phyloP scores from a whole-genome alignment of 2,329 filamentous ascomycete species.

The Clonostachys chloroleuca region DNA sequence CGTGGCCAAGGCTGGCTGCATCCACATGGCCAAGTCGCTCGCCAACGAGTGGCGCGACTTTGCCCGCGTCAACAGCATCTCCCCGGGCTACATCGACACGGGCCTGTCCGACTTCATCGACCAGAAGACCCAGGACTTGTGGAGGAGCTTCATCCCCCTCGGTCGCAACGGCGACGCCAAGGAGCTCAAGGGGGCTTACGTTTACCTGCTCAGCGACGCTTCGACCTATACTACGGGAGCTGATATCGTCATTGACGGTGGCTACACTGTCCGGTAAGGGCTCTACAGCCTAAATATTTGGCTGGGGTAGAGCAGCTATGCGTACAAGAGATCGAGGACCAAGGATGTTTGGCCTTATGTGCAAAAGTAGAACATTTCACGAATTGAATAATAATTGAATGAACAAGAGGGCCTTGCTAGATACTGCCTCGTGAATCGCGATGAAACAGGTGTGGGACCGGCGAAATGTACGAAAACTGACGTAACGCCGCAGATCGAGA shows the following conservation, averaged over 20 bases:
- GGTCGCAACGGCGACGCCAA: conserved; percentile 57
- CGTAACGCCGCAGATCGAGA: too few species aligned
- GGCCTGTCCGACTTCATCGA: conserved; percentile 58
- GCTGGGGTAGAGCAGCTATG: too few species aligned
- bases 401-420: too few species aligned
- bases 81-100: conserved; percentile 59
- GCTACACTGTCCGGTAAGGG: conserved; percentile 32
- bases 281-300: too few species aligned
- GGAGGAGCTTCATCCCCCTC: conserved; percentile 68
- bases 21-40: conserved; percentile 28
- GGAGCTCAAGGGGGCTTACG: conserved; percentile 67
- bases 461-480: too few species aligned
- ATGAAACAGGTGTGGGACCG: too few species aligned
- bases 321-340: too few species aligned
- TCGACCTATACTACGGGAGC: conserved; percentile 66
- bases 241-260: conserved; percentile 65
- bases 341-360: too few species aligned
- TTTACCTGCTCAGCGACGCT: conserved; percentile 69
- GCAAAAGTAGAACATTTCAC: too few species aligned
- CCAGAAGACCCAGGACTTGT: conserved; percentile 59
- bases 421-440: too few species aligned
- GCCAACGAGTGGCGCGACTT: conserved; percentile 62
- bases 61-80: conserved; percentile 55
- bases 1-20: conserved; percentile 47
- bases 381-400: too few species aligned